Base-by-base conservation (phyloP, 805 yeast genomes). In the Schwanniomyces yamadae region DNA sequence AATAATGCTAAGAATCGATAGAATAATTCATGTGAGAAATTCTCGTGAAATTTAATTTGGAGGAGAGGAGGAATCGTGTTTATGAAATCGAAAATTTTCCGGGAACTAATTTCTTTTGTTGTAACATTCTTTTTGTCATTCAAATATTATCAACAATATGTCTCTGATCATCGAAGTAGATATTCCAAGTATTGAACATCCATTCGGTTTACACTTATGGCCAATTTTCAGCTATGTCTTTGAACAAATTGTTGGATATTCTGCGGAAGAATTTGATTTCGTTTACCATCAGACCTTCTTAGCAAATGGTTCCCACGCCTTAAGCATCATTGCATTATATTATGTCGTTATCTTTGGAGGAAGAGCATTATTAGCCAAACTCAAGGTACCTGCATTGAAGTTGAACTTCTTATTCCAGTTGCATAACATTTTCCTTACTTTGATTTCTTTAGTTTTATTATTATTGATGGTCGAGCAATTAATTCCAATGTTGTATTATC, bases 401-500 rank as follows among this genome's bases (percentile, higher is more conserved):
- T 72, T 90, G 61, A 83, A 82, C 59, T 61, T 68, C 25, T 58
- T 89, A 42, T 90, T 88, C 73, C 95, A 89, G 68, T 53, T 88
- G 42, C 98, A 91, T 65, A 91, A 91, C 67, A 58, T 89, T 41
- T 52, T 78, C 23, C 73, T 91, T 55, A 87, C 97, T 9, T 40
- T 74, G 14, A 67, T 81, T 30, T 86, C 96, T 7, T 72, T 82
- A 40, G 50, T 69, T 13, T 70, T 91, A 55, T 71, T 89, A 48
- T 50, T 82, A 25, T 77, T 91, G 50, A 69, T 84, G 57, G 59
- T 84, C 36, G 99, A 91, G 69, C 98, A 93, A 67, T 62, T 90
- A 46, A 55, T 86, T 33, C 97, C 98, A 26, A 80, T 86, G 53
- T 62, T 89, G 44, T 70, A 66, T 49, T 58, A 72, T 43, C 77